These are phyloP conservation scores for Syncephalis fuscata DNA, from an alignment of 371 early-diverging fungal genomes.

Conservation along the genomic window DNA sequence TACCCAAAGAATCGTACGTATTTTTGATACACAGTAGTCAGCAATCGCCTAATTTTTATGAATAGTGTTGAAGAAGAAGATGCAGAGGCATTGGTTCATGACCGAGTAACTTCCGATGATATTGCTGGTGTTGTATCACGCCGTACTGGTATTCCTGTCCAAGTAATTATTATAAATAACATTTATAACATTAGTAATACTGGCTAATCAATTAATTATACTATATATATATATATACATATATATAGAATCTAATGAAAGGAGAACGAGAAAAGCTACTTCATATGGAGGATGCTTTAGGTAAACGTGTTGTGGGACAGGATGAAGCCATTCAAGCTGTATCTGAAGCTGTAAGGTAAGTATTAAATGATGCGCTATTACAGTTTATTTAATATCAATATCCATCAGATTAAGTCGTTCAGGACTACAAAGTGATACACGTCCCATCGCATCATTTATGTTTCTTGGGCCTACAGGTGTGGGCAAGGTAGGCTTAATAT, in stretches of 20 bases:
- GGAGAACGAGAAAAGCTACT: conserved; percentile 73
- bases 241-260: conserved; percentile 46
- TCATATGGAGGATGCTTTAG: conserved; percentile 55
- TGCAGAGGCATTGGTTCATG: conserved; percentile 47
- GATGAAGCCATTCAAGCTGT: conserved; percentile 62
- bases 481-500: conserved; percentile 36
- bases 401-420: conserved; percentile 45
- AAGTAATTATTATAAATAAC: conserved; percentile 12
- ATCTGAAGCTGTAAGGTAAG: conserved; percentile 43
- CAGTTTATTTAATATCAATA: too few species aligned
- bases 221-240: too few species aligned
- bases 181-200: background rate
- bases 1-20: conserved; percentile 33
- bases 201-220: too few species aligned
- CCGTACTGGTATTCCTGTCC: conserved; percentile 82
- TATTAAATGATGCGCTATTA: background rate
- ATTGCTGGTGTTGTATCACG: conserved; percentile 74
- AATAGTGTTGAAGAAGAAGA: conserved; percentile 23
- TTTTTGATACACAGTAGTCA: conserved; percentile 4
- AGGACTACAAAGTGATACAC: conserved; percentile 58
- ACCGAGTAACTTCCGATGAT: conserved; percentile 72
- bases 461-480: conserved; percentile 91
- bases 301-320: conserved; percentile 73
- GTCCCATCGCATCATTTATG: conserved; percentile 82
- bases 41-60: too few species aligned